Evolutionary conservation across 2,329 filamentous ascomycete species (phyloP).

Genomic region (Karstenula rhodostoma): DNA sequence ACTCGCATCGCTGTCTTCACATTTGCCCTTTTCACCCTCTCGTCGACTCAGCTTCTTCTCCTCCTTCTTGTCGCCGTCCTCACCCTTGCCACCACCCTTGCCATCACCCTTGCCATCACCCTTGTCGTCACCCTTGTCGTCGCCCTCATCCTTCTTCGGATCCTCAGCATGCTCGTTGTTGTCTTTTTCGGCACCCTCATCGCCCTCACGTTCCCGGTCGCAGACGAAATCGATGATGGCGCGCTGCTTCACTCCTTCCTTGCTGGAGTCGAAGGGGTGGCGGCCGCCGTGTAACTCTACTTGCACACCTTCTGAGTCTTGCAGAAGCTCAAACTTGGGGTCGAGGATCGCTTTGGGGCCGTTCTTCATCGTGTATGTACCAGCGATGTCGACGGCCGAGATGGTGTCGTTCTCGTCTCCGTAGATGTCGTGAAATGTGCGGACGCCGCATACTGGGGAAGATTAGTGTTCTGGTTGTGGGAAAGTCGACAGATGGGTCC

Average conservation of each 20-base stretch:
- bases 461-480: not conserved
- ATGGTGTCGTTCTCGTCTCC: conserved; percentile 60
- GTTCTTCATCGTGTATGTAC: conserved; percentile 67
- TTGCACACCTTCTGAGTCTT: conserved; percentile 74
- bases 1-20: conserved; percentile 55
- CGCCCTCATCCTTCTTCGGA: conserved; percentile 56
- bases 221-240: conserved; percentile 89
- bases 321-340: conserved; percentile 71
- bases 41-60: conserved; percentile 28
- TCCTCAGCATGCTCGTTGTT: conserved; percentile 62
- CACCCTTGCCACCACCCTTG: too few species aligned
- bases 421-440: conserved; percentile 62
- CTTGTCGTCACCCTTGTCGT: too few species aligned
- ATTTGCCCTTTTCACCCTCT: conserved; percentile 45
- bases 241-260: conserved; percentile 66
- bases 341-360: conserved; percentile 64
- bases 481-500: not conserved
- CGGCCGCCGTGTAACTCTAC: conserved; percentile 70
- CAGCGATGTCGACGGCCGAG: conserved; percentile 76
- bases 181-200: conserved; percentile 72
- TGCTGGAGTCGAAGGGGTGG: conserved; percentile 56
- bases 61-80: conserved; percentile 31
- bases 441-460: conserved; percentile 70
- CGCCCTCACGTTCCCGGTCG: conserved; percentile 73
- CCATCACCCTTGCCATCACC: too few species aligned